Conservation (phyloP, 805 yeast genomes). For the Suhomyces canberraensis region DNA sequence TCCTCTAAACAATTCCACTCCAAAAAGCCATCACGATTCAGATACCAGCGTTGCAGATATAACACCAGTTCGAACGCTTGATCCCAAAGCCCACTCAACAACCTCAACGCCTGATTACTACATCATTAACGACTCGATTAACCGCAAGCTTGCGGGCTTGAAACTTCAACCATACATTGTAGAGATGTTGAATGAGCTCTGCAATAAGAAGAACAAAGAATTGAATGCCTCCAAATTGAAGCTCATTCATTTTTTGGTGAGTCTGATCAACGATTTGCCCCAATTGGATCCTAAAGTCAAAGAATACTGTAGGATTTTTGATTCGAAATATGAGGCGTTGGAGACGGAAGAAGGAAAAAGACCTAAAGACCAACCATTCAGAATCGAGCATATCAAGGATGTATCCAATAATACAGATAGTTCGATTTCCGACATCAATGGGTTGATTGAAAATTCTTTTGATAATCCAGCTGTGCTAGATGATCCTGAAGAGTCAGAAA, state of each 20-base stretch:
- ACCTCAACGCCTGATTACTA: no score
- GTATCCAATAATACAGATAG: neutral
- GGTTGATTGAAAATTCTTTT: neutral
- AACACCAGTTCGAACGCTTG: neutral
- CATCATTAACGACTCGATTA: slow-evolving; percentile 2
- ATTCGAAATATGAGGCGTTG: neutral
- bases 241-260: neutral
- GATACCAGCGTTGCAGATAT: neutral
- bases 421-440: neutral
- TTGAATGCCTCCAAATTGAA: slow-evolving; percentile 2
- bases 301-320: neutral
- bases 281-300: slow-evolving; percentile 1
- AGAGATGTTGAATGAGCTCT: slow-evolving; percentile 5
- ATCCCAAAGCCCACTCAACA: slow-evolving; percentile 3
- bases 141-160: slow-evolving; percentile 2
- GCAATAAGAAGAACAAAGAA: slow-evolving; percentile 6
- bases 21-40: no score
- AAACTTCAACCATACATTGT: slow-evolving; percentile 1
- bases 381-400: slow-evolving; percentile 14
- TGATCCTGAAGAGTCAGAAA: no score
- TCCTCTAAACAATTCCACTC: neutral
- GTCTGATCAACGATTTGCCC: neutral
- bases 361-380: slow-evolving; percentile 16
- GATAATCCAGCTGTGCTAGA: neutral
- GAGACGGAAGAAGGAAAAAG: slow-evolving; percentile 3